phyloP scores from a whole-genome alignment of 345 rosid genomes.

The Toxicodendron radicans region DNA sequence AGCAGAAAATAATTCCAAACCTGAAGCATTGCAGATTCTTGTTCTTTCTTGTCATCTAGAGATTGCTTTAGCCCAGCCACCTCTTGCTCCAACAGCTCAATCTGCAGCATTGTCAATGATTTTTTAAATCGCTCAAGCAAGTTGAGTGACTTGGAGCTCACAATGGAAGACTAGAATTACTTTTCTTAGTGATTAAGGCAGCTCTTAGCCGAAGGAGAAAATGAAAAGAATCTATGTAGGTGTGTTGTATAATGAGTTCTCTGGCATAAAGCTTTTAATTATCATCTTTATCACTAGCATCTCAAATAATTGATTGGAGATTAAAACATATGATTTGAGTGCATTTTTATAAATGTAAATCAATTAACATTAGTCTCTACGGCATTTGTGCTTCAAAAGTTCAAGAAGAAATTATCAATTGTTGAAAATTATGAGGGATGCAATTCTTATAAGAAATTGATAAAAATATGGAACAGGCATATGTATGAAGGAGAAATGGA shows the following conservation, averaged over 20 bases:
- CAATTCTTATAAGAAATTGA: not conserved
- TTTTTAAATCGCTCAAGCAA: slow-evolving; percentile 17
- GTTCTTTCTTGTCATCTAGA: slow-evolving; percentile 81
- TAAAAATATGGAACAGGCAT: not conserved
- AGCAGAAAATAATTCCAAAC: slow-evolving; percentile 26
- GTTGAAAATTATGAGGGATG: not conserved
- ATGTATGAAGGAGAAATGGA: not conserved
- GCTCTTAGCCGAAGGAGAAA: slow-evolving; percentile 13
- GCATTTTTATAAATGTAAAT: not conserved
- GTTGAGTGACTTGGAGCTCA: slow-evolving; percentile 22
- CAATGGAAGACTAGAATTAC: not conserved
- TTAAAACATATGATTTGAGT: not conserved
- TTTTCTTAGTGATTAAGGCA: not conserved
- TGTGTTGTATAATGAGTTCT: not conserved
- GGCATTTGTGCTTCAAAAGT: not conserved
- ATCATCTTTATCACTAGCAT: not conserved
- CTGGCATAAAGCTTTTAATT: not conserved
- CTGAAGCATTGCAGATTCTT: slow-evolving; percentile 87
- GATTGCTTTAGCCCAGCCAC: slow-evolving; percentile 49
- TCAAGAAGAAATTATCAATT: not conserved
- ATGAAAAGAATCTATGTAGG: not conserved
- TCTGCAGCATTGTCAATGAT: slow-evolving; percentile 38
- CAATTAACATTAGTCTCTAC: not conserved
- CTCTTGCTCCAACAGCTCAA: slow-evolving; percentile 77
- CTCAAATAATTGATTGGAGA: not conserved